Conservation (phyloP, 2,329 filamentous ascomycete species). For the Sclerotinia borealis region DNA sequence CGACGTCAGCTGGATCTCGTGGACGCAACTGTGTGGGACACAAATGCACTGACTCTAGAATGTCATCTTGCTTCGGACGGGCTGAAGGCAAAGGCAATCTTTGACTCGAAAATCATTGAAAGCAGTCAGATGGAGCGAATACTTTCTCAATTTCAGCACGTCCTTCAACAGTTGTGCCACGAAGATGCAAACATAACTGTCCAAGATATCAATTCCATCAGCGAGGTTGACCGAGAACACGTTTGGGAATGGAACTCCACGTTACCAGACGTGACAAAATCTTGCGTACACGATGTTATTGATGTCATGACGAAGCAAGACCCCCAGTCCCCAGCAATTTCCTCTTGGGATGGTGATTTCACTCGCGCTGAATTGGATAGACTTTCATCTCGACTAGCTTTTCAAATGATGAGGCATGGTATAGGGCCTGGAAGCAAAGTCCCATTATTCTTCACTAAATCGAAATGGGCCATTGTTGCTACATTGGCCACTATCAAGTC, state of each 20-base stretch:
- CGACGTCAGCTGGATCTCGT: background rate
- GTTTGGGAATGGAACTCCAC: slow-evolving; percentile 19
- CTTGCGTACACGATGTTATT: slow-evolving; percentile 25
- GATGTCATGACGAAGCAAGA: background rate
- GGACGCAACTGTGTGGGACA: background rate
- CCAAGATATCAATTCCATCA: slow-evolving; percentile 6
- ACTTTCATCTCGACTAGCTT: background rate
- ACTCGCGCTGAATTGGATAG: background rate
- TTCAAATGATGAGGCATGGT: slow-evolving; percentile 15
- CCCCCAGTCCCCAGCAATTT: slow-evolving; percentile 14
- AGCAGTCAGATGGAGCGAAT: background rate
- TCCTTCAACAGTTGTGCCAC: background rate
- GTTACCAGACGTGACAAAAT: slow-evolving; percentile 6
- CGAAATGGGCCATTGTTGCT: slow-evolving; percentile 26
- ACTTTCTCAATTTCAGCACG: background rate
- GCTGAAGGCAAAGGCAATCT: slow-evolving; percentile 4
- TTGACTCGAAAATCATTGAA: background rate
- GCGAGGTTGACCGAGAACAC: background rate
- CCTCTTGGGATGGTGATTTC: slow-evolving; percentile 6
- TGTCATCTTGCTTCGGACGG: background rate
- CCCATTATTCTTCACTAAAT: slow-evolving; percentile 31
- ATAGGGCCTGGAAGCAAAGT: slow-evolving; percentile 17
- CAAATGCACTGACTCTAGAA: background rate
- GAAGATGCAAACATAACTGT: background rate
- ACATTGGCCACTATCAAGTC: slow-evolving; percentile 30